Conservation (phyloP, 495 filamentous ascomycete species). For the Xylaria longipes region DNA sequence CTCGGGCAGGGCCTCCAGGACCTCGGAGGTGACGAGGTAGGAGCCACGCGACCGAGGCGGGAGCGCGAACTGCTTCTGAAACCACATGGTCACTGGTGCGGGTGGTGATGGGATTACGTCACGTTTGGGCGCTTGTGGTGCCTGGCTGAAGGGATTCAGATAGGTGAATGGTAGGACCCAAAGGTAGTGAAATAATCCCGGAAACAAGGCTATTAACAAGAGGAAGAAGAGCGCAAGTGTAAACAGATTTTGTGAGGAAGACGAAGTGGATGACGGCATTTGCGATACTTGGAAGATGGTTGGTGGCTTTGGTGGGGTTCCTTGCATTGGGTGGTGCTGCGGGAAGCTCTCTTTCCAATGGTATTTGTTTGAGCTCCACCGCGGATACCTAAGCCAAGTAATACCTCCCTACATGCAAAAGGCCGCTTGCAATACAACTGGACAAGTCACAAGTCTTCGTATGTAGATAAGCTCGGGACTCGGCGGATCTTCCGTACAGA, state of each 20-base stretch:
- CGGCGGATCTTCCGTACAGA: background rate
- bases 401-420: background rate
- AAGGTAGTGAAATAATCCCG: conserved; percentile 58
- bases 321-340: conserved; percentile 8
- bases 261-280: conserved; percentile 41
- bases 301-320: conserved; percentile 26
- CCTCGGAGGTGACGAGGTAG: conserved; percentile 84
- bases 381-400: background rate
- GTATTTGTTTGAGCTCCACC: conserved; percentile 10
- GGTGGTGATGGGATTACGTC: conserved; percentile 26
- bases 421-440: background rate
- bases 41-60: conserved; percentile 76
- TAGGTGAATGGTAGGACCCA: conserved; percentile 50
- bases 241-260: conserved; percentile 36
- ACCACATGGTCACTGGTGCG: conserved; percentile 62
- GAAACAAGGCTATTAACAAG: conserved; percentile 63
- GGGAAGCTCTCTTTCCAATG: conserved; percentile 16
- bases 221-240: conserved; percentile 56
- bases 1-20: conserved; percentile 73
- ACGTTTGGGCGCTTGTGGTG: conserved; percentile 21
- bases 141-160: conserved; percentile 35
- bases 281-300: background rate
- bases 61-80: conserved; percentile 80
- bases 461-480: background rate
- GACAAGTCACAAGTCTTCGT: background rate